Percentiles rank a stretch among this genome's conserved stretches.
These are phyloP conservation scores for Pisolithus sp. DNA, from an alignment of 768 basidiomycete genomes.

Conservation along the genomic window DNA sequence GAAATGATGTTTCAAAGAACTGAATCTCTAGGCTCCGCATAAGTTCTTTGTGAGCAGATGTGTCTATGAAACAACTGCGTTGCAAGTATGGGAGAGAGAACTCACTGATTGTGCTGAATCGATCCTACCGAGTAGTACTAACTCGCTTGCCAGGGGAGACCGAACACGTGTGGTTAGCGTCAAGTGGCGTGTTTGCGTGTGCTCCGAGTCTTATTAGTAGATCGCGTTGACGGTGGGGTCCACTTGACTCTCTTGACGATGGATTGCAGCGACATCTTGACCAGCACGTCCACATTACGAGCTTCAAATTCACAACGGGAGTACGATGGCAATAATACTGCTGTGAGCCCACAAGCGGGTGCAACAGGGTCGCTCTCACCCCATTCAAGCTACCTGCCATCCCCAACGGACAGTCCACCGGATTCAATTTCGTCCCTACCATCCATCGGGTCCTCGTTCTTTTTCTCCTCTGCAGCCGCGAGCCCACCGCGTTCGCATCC, in stretches of 20 bases:
- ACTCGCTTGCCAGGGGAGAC: too few species aligned
- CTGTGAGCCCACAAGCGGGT: not conserved
- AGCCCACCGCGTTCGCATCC: slow-evolving; percentile 52
- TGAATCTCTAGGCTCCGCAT: too few species aligned
- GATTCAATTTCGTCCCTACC: slow-evolving; percentile 66
- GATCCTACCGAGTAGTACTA: too few species aligned
- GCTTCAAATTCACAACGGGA: slow-evolving; percentile 24
- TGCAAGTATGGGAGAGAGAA: too few species aligned
- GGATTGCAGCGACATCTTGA: slow-evolving; percentile 21
- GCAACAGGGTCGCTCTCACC: slow-evolving; percentile 38
- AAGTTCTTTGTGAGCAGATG: too few species aligned
- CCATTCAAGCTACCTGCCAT: slow-evolving; percentile 44
- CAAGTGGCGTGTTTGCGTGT: not conserved
- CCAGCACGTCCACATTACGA: slow-evolving; percentile 38
- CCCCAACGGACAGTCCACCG: slow-evolving; percentile 57
- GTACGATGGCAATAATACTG: not conserved
- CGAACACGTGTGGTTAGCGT: slow-evolving; percentile 18
- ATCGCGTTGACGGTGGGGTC: not conserved
- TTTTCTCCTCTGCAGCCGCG: slow-evolving; percentile 68
- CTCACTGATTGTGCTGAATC: too few species aligned
- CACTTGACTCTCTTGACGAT: slow-evolving; percentile 11
- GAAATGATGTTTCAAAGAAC: too few species aligned
- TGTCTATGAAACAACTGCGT: too few species aligned
- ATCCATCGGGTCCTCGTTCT: slow-evolving; percentile 68
- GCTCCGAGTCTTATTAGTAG: not conserved